phyloP scores from a whole-genome alignment of 805 yeast species.

The Priceomyces melissophilus region DNA sequence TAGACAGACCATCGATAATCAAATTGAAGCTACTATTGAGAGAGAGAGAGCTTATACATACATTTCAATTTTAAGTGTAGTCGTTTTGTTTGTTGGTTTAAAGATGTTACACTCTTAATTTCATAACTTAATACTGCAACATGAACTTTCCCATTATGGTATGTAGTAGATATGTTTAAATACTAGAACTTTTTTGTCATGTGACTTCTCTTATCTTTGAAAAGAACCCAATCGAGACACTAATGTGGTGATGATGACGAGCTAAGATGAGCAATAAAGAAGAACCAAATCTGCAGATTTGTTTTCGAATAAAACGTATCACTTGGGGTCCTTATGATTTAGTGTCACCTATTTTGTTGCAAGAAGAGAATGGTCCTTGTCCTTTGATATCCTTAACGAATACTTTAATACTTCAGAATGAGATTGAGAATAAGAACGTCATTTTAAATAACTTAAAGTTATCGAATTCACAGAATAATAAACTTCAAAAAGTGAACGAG shows the following conservation, averaged over 20 bases:
- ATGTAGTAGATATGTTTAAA: too few relatives aligned
- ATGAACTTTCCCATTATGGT: too few relatives aligned
- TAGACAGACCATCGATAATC: conserved; percentile 41
- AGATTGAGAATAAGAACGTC: conserved; percentile 18
- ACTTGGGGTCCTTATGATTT: conserved; percentile 35
- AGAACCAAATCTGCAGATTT: neutral
- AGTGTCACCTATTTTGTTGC: conserved; percentile 59
- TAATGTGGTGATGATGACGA: neutral
- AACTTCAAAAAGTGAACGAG: conserved; percentile 12
- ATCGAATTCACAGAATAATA: conserved; percentile 3
- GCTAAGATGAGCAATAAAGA: neutral
- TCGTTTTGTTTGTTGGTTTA: conserved; percentile 6
- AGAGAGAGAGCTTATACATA: conserved; percentile 16
- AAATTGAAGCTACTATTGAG: conserved; percentile 6
- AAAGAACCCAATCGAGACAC: too few relatives aligned
- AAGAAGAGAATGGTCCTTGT: conserved; percentile 85
- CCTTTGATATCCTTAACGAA: conserved; percentile 78
- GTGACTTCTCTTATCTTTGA: too few relatives aligned
- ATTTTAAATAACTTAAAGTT: conserved; percentile 5
- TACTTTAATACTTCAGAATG: conserved; percentile 54
- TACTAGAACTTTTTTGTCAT: too few relatives aligned
- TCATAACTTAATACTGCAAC: too few relatives aligned
- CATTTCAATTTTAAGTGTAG: conserved; percentile 11
- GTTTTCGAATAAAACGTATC: conserved; percentile 21
- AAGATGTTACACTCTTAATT: too few relatives aligned